These are phyloP conservation scores for Mycena leptocephala DNA, from an alignment of 768 basidiomycete genomes.

Conservation along the genomic window DNA sequence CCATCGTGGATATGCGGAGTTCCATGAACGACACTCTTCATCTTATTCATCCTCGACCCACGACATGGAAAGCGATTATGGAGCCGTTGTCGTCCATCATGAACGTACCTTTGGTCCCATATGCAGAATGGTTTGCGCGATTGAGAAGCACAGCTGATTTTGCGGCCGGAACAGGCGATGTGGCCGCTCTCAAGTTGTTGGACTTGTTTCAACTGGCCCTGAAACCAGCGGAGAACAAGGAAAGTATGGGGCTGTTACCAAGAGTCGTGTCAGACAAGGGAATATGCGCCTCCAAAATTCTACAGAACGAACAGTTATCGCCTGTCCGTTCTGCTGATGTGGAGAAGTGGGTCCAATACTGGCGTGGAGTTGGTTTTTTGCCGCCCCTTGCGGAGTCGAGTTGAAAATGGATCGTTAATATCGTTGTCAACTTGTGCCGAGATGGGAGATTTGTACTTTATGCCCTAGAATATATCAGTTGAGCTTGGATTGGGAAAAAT, in stretches of 20 bases:
- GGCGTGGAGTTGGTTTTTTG: conserved; percentile 19
- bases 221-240: neutral
- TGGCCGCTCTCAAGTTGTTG: conserved; percentile 9
- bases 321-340: neutral
- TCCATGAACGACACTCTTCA: conserved; percentile 38
- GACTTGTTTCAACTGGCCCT: conserved; percentile 3
- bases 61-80: conserved; percentile 41
- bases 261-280: neutral
- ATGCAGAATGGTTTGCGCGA: conserved; percentile 47
- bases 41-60: conserved; percentile 51
- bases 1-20: conserved; percentile 46
- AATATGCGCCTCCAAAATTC: neutral
- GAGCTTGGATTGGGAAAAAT: too few species aligned
- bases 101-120: conserved; percentile 48
- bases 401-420: too few species aligned
- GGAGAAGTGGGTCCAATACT: conserved; percentile 9
- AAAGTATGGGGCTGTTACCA: conserved; percentile 21
- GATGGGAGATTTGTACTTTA: too few species aligned
- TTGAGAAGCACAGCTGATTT: conserved; percentile 35
- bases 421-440: too few species aligned
- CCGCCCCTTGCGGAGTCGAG: too few species aligned
- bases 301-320: neutral
- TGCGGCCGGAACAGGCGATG: neutral
- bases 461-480: too few species aligned
- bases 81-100: conserved; percentile 37